Evolutionary conservation across 306 rosid genomes (phyloP), one percentile per base, ranked within the genome.

Genomic region (Gastrolobium bilobum): DNA sequence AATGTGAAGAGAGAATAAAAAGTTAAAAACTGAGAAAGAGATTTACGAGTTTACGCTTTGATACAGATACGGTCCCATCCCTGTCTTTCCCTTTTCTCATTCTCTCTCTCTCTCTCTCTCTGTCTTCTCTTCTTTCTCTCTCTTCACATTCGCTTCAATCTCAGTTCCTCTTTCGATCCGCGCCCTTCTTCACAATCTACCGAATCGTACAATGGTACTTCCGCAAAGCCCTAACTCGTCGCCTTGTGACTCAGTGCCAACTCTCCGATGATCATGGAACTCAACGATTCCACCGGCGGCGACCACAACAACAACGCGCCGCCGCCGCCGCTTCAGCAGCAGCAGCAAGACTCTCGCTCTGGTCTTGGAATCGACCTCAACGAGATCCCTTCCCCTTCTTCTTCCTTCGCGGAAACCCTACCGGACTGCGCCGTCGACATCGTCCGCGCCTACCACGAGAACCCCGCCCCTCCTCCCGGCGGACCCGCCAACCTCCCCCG

Each of bases 371-470:
- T 96, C 90, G 99, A 96, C 91, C 97, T 96, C 78, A 96, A 96
- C 80, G 93, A 96, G 99, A 91, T 93, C 93, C 99, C 99, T 33
- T 93, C 99, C 2, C 94, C 99, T 50, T 77, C 86, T 35, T 82
- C 82, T 8, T 61, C 89, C 4, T 81, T 82, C 44, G 20, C 84
- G 2, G 99, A 95, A 87, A 84, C 92, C 90, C 93, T 87, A 79
- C 83, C 87, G 60, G 98, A 93, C 71, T 81, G 91, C 20, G 29
- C 99, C 40, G 13, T 86, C 48, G 99, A 96, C 77, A 86, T 96
- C 54, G 99, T 96, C 1, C 90, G 98, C 43, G 67, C 86, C 2
- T 93, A 84, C 65, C 96, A 93, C 64, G 98, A 93, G 15, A 88
- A 96, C 79, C 98, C 97, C 1, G 90, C 88, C 0, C 97, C 94